phyloP scores from a whole-genome alignment of 2,329 filamentous ascomycete genomes.

The Fusarium oxysporum region DNA sequence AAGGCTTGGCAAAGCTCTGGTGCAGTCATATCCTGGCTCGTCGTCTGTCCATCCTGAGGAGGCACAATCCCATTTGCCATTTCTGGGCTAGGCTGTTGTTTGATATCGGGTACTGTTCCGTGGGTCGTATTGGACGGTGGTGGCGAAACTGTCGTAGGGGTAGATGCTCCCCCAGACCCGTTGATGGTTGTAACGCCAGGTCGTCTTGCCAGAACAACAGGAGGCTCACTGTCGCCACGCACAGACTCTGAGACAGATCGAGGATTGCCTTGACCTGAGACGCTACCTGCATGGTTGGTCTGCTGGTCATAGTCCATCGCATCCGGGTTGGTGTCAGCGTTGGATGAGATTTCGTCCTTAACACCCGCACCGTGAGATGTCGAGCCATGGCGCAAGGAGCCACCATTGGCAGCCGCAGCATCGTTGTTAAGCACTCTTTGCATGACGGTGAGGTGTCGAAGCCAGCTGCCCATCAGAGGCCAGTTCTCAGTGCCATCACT shows the following conservation, averaged over 20 bases:
- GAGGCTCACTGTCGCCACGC: slow-evolving; percentile 65
- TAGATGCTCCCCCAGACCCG: slow-evolving; percentile 62
- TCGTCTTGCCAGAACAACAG: slow-evolving; percentile 60
- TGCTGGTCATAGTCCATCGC: slow-evolving; percentile 68
- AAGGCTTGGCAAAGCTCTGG: slow-evolving; percentile 69
- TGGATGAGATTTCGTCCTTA: slow-evolving; percentile 68
- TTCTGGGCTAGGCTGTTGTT: slow-evolving; percentile 53
- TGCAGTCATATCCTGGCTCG: slow-evolving; percentile 67
- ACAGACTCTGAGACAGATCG: slow-evolving; percentile 55
- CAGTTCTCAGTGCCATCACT: slow-evolving; percentile 69
- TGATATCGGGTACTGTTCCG: slow-evolving; percentile 48
- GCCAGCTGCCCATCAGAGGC: slow-evolving; percentile 70
- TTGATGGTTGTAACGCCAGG: slow-evolving; percentile 70
- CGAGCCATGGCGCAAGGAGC: slow-evolving; percentile 51
- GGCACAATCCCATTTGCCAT: slow-evolving; percentile 49
- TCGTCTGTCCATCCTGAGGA: slow-evolving; percentile 49
- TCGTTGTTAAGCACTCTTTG: slow-evolving; percentile 69
- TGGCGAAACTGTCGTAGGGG: slow-evolving; percentile 61
- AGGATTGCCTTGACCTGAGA: slow-evolving; percentile 47
- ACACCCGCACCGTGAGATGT: slow-evolving; percentile 48
- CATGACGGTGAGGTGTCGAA: slow-evolving; percentile 71
- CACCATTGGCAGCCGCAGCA: slow-evolving; percentile 50
- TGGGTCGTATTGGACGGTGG: slow-evolving; percentile 48
- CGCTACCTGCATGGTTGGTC: slow-evolving; percentile 34
- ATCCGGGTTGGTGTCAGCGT: slow-evolving; percentile 66